These are phyloP conservation scores for Eucalyptus marginata DNA, from an alignment of 345 rosid genomes.

Conservation along the genomic window DNA sequence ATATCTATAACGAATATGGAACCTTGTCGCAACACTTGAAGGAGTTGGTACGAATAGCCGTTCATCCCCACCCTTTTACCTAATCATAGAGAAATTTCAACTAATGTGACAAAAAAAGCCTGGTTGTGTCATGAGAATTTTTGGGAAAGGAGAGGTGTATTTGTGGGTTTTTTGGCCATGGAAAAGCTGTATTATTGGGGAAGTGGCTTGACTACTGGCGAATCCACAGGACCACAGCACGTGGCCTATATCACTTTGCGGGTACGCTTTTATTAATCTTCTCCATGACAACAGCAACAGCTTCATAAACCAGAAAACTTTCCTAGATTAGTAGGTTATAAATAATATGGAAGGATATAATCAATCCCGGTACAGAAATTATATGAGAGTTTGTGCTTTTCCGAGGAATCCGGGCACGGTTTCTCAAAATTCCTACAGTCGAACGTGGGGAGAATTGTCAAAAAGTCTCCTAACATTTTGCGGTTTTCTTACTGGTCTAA, in stretches of 20 bases:
- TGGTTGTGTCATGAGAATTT: not conserved
- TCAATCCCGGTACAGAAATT: not conserved
- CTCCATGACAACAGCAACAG: not conserved
- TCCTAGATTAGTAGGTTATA: not conserved
- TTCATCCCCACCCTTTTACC: not conserved
- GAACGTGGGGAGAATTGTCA: too few relatives aligned
- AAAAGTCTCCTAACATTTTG: too few relatives aligned
- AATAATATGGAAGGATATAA: not conserved
- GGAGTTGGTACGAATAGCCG: not conserved
- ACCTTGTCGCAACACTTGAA: not conserved
- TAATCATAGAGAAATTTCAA: not conserved
- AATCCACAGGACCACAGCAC: not conserved
- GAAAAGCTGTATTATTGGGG: not conserved
- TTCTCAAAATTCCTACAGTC: not conserved
- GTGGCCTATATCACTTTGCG: not conserved
- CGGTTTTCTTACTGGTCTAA: too few relatives aligned
- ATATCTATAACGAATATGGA: not conserved
- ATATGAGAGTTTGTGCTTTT: not conserved
- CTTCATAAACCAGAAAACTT: not conserved
- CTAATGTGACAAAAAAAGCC: not conserved
- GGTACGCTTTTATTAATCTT: not conserved
- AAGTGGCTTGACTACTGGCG: not conserved
- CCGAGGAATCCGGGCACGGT: fast-evolving
- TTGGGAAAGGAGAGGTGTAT: not conserved
- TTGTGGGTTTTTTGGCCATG: not conserved